Evolutionary conservation across 148 eudicot species (phyloP).

Genomic region (Pouteria glomerata): DNA sequence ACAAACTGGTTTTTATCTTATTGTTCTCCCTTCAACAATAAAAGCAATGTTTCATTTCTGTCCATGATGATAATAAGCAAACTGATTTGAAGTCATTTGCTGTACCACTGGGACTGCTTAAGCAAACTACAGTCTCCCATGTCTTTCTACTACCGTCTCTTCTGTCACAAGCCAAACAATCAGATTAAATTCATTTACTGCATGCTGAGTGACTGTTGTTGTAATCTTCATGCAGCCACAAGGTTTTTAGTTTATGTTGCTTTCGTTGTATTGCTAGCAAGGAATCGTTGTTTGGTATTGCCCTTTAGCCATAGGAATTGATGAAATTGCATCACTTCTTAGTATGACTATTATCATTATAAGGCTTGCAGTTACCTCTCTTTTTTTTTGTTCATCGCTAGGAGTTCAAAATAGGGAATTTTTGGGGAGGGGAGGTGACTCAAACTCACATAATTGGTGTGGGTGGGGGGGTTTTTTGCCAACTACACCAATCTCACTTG

Average conservation of each 20-base stretch:
- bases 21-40: too few species aligned
- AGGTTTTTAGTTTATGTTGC: neutral
- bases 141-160: neutral
- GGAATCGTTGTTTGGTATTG: neutral
- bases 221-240: neutral
- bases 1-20: too few species aligned
- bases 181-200: neutral
- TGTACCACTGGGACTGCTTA: neutral
- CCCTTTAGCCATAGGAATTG: neutral
- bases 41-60: too few species aligned
- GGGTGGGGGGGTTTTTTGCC: too few species aligned
- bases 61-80: neutral
- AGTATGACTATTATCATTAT: too few species aligned
- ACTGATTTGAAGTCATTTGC: neutral
- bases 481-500: too few species aligned
- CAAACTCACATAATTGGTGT: too few species aligned
- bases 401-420: too few species aligned
- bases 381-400: too few species aligned
- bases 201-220: neutral
- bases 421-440: too few species aligned
- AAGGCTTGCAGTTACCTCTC: too few species aligned
- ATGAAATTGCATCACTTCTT: neutral
- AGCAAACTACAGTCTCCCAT: neutral
- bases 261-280: neutral
- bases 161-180: neutral